Evolutionary conservation across 768 basidiomycete genomes (phyloP), one percentile per base, ranked within the genome.

Genomic region (Auricularia sp.): DNA sequence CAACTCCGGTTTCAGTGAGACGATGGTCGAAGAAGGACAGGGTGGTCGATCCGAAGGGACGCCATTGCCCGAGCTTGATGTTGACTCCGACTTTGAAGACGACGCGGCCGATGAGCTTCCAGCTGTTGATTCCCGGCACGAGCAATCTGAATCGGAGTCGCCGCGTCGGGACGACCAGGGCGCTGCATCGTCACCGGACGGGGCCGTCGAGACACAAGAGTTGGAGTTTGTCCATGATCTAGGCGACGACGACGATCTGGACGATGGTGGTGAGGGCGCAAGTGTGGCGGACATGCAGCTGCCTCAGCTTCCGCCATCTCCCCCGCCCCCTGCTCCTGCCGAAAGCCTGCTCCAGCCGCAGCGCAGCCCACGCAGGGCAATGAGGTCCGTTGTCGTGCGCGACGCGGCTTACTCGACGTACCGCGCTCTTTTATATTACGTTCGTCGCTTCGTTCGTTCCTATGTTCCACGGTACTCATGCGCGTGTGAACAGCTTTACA

Each of bases 401-500:
- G 86, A 87, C 68, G 83, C 82, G 1, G 80, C 87, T 18, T 86
- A 85, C 73, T 73, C 80, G 29, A 88, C 87, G 1, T 88, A 85
- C 73, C 81, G 78, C 67, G 85, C 85, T 1, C 78, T 87, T 34
- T 77, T 94, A 13, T 93, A 92, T 75, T 94, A 92, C 74, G 91
- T 91, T 69, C 75, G 82, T 73, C 18, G 64, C 47, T 36, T 33
- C 35, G 51, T 39, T 51, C 3, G 62, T 39, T 47, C 42, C 18
- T n/a, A n/a, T 3, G 34, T 11, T 29, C 35, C 29, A 36, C n/a
- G 37, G 13, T 65, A 44, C 64, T 37, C 29, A 63, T 54, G 34
- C 58, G 37, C 29, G 29, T 3, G 29, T 29, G 58, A 51, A 3
- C 68, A 92, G 92, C 77, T 94, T 33, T 95, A 94, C 72, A 94